These are phyloP conservation scores for Phyllostachys edulis DNA, from an alignment of 176 grass and related monocot species.

Conservation along the genomic window DNA sequence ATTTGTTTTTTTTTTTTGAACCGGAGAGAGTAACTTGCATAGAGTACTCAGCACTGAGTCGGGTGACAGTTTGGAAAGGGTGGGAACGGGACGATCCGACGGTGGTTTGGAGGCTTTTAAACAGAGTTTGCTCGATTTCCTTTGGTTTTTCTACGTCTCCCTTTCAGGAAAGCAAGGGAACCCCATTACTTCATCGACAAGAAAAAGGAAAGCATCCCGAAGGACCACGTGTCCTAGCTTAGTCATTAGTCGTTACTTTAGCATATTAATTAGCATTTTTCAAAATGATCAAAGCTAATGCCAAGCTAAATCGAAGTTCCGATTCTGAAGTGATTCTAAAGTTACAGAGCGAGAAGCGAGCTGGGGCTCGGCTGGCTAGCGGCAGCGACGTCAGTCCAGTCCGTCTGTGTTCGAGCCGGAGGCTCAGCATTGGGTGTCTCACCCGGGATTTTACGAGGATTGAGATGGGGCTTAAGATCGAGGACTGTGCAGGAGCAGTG, in stretches of 20 bases:
- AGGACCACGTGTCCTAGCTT: not conserved
- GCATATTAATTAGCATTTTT: not conserved
- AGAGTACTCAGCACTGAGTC: not conserved
- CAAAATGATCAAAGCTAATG: not conserved
- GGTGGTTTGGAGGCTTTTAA: not conserved
- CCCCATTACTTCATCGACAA: not conserved
- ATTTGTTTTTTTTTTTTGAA: too few species aligned
- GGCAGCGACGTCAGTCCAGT: too few species aligned
- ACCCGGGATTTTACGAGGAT: too few species aligned
- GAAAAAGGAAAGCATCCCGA: not conserved
- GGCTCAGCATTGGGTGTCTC: too few species aligned
- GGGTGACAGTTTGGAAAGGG: slow-evolving; percentile 23
- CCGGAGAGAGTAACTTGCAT: not conserved
- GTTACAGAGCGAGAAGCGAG: too few species aligned
- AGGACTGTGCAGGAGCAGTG: too few species aligned
- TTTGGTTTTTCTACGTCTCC: not conserved
- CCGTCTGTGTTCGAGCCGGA: too few species aligned
- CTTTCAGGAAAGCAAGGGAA: not conserved
- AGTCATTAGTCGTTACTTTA: not conserved
- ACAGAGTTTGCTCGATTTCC: not conserved
- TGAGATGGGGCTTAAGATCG: too few species aligned
- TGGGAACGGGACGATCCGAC: not conserved
- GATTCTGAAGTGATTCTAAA: not conserved
- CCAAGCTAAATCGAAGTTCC: not conserved
- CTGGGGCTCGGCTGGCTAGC: too few species aligned